phyloP scores from a whole-genome alignment of 768 basidiomycete genomes.

The Mycena olivaceomarginata region DNA sequence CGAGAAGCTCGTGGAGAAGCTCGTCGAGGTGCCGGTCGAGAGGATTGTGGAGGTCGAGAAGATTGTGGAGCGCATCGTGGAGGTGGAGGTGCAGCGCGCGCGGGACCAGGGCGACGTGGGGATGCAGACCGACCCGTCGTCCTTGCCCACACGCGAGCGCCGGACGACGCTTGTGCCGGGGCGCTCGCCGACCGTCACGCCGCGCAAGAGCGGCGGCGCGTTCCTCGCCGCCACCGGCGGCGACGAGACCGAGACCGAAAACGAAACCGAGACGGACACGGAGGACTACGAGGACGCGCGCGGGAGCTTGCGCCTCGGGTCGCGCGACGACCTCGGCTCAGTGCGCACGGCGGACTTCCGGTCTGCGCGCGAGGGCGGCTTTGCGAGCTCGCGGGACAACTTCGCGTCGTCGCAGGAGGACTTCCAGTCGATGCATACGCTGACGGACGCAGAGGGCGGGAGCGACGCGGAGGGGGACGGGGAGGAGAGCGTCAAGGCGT shows the following conservation, averaged over 20 bases:
- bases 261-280: constrained; percentile 70
- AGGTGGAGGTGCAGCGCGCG: constrained; percentile 58
- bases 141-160: constrained; percentile 31
- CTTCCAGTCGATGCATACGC: constrained; percentile 85
- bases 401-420: constrained; percentile 87
- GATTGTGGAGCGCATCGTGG: constrained; percentile 34
- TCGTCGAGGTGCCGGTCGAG: constrained; percentile 56
- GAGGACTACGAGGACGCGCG: constrained; percentile 90
- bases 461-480: constrained; percentile 76
- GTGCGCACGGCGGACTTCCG: constrained; percentile 27
- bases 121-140: constrained; percentile 57
- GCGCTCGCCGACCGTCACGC: constrained; percentile 63
- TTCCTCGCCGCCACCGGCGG: constrained; percentile 49
- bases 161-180: constrained; percentile 50
- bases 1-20: constrained; percentile 55
- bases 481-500: constrained; percentile 87
- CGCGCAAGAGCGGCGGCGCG: constrained; percentile 14
- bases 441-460: constrained; percentile 84
- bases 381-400: constrained; percentile 76
- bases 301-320: constrained; percentile 65
- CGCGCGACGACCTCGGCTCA: constrained; percentile 34
- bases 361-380: constrained; percentile 13
- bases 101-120: constrained; percentile 64
- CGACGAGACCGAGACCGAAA: constrained; percentile 79
- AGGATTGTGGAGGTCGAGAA: constrained; percentile 36